These are phyloP conservation scores for Mycena galericulata DNA, from an alignment of 768 basidiomycete species.

Conservation along the genomic window DNA sequence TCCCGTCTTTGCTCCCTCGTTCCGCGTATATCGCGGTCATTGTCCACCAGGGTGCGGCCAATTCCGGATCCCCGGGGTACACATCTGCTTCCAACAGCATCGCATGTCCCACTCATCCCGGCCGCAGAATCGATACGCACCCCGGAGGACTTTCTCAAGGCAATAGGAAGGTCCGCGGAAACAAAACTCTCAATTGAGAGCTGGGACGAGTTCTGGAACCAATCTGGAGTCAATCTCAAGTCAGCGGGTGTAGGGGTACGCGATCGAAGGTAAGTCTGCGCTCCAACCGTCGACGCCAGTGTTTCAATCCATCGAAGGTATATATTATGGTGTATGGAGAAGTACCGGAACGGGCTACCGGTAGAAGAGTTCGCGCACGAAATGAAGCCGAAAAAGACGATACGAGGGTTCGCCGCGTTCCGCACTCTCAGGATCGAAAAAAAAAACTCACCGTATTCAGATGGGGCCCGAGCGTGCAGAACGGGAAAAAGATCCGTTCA, in stretches of 20 bases:
- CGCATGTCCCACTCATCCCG: conserved; percentile 26
- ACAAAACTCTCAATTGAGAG: conserved; percentile 70
- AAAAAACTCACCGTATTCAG: conserved; percentile 48
- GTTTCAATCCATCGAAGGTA: conserved; percentile 56
- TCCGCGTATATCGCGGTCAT: conserved; percentile 46
- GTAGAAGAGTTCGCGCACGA: conserved; percentile 75
- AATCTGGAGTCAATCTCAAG: conserved; percentile 67
- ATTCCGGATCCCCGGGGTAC: conserved; percentile 53
- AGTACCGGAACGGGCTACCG: conserved; percentile 70
- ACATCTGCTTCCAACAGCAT: conserved; percentile 26
- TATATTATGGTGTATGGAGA: conserved; percentile 88
- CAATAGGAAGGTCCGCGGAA: conserved; percentile 77
- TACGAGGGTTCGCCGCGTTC: conserved; percentile 69
- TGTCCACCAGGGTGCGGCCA: conserved; percentile 50
- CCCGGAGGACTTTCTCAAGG: conserved; percentile 74
- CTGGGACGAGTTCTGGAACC: conserved; percentile 84
- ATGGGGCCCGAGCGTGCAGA: conserved; percentile 80
- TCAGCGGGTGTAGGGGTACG: conserved; percentile 72
- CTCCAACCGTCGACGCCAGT: neutral
- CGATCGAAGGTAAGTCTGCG: conserved; percentile 73
- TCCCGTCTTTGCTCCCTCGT: conserved; percentile 30
- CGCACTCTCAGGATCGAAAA: neutral
- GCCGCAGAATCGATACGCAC: conserved; percentile 62
- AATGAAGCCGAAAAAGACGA: conserved; percentile 76
- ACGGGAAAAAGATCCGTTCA: conserved; percentile 81